Evolutionary conservation across 148 eudicot genomes (phyloP), one percentile per base, ranked within the genome.

Genomic region (Nepenthes gracilis): DNA sequence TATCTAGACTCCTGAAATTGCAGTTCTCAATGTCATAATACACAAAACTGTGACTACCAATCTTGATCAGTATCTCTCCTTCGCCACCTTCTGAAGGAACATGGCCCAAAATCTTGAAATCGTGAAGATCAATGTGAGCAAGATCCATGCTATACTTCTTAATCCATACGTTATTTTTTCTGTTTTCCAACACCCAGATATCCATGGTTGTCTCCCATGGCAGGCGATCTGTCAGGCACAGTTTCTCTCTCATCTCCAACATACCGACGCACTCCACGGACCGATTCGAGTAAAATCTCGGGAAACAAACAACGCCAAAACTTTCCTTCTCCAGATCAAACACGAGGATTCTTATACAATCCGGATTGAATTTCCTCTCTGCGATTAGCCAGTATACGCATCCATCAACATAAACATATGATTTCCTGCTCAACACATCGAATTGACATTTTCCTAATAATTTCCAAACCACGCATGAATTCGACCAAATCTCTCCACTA

Each of bases 181-280:
- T 61, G 35, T 69, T 65, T 43, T 47, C 40, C 76, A 76, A 61
- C 68, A 72, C 63, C 80, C 80, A 76, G n/a, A 76, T 59, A 62
- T 50, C 64, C 76, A 76, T 76, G 9, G 53, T 68, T 43, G 73
- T 67, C 23, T 62, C 80, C 73, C 73, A 76, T 34, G 76, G 76
- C 49, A 72, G 62, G 51, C 80, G 63, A 54, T 76, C 76, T 14
- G 65, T 76, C 54, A 76, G 61, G 64, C 80, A 76, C 33, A 76
- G 49, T 12, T 35, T 61, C 1, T 65, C 76, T 35, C 43, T 63
- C 38, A 76, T 69, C 43, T 77, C 77, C 2, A 77, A 63, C 54
- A 77, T 68, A 38, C 70, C 74, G 33, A 77, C 33, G n/a, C 77
- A 77, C 55, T 77, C 77, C 38, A 73, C 67, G 12, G 77, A 68